Evolutionary conservation across 257 asterid genomes (phyloP).

Genomic region (Petrea volubilis): DNA sequence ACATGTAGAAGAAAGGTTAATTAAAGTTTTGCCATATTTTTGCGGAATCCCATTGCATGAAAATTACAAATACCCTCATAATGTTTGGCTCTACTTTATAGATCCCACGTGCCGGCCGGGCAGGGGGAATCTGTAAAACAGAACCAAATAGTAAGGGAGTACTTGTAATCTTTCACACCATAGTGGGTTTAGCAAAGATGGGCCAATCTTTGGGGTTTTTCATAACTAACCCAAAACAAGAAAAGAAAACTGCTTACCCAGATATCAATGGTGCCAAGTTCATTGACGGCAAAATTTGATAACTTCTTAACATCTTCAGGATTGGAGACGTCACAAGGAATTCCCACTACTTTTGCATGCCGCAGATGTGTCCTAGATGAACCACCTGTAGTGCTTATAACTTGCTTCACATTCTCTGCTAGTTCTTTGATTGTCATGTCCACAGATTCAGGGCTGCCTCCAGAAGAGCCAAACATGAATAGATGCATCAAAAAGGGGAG

Average conservation of each 20-base stretch:
- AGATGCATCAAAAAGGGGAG: slow-evolving; percentile 16
- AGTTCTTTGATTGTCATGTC: slow-evolving; percentile 70
- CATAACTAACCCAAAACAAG: too few species aligned
- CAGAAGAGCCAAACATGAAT: slow-evolving; percentile 30
- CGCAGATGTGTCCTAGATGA: slow-evolving; percentile 47
- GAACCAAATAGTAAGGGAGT: too few species aligned
- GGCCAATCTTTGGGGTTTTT: too few species aligned
- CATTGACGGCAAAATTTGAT: slow-evolving; percentile 63
- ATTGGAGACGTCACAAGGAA: slow-evolving; percentile 86
- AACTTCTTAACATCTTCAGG: slow-evolving; percentile 81
- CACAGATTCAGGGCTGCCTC: slow-evolving; percentile 82
- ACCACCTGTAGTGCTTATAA: slow-evolving; percentile 41
- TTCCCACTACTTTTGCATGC: slow-evolving; percentile 79
- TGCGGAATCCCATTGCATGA: too few species aligned
- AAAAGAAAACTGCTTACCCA: slow-evolving; percentile 57
- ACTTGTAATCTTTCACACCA: too few species aligned
- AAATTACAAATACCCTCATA: too few species aligned
- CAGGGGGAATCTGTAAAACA: too few species aligned
- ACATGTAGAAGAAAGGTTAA: too few species aligned
- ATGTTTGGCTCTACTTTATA: too few species aligned
- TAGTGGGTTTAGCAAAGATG: too few species aligned
- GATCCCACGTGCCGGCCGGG: too few species aligned
- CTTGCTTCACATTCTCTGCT: slow-evolving; percentile 71
- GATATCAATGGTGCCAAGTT: slow-evolving; percentile 79
- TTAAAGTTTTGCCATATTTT: too few species aligned